These are phyloP conservation scores for Oryza nivara DNA, from an alignment of 176 grass and related monocot species.

Conservation along the genomic window DNA sequence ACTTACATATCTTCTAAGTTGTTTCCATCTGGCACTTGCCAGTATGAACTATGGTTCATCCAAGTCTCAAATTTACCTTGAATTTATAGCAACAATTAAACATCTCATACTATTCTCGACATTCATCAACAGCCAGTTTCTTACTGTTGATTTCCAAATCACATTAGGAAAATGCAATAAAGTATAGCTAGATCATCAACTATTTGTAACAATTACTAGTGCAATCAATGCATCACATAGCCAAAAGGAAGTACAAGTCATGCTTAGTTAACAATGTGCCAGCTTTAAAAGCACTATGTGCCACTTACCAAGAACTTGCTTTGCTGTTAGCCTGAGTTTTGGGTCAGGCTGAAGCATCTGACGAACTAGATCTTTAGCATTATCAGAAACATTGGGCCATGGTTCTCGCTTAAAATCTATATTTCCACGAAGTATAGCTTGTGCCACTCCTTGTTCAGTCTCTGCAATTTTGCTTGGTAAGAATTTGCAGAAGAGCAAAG, in stretches of 20 bases:
- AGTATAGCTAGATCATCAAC: background rate
- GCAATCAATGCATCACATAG: background rate
- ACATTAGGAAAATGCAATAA: background rate
- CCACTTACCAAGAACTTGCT: constrained; percentile 90
- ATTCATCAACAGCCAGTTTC: background rate
- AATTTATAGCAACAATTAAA: background rate
- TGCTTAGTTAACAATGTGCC: background rate
- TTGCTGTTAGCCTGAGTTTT: constrained; percentile 89
- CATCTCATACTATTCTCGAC: background rate
- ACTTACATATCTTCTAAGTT: constrained; percentile 11
- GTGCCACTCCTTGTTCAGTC: constrained; percentile 98
- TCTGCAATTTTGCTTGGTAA: constrained; percentile 65
- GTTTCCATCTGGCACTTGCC: background rate
- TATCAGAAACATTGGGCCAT: constrained; percentile 95
- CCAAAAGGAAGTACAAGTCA: constrained; percentile 8
- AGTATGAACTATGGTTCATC: constrained; percentile 3
- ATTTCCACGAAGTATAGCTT: constrained; percentile 93
- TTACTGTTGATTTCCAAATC: constrained; percentile 10
- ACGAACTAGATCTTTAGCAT: constrained; percentile 89
- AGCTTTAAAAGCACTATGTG: background rate
- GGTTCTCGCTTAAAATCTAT: constrained; percentile 99
- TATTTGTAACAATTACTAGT: background rate
- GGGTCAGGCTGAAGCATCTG: constrained; percentile 98
- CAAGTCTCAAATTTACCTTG: background rate
- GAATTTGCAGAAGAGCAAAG: constrained; percentile 18